Base-by-base conservation (phyloP, 371 early-diverging fungal species). In the Blakeslea trispora region DNA sequence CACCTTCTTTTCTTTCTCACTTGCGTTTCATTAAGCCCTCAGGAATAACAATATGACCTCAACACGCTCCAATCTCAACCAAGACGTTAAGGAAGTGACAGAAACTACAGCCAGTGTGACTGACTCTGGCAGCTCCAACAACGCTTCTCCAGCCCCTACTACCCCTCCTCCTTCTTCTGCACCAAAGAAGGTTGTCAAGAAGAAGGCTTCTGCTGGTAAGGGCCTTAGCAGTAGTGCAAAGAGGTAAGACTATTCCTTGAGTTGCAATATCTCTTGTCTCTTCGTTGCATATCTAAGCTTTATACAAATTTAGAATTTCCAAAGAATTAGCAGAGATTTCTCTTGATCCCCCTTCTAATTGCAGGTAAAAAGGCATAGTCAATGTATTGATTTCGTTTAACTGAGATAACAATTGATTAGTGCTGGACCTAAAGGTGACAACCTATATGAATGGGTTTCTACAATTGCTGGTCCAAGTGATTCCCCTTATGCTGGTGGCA, bases 401-500 rank as follows among this genome's bases (percentile, higher is more conserved):
- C 47, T 14, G 32, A 46, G 19, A 17, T n/a, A 31, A 24, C 14
- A 39, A 35, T 52, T 24, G 18, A 22, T 17, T 63, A 86, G 91
- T 68, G 98, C 98, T 45, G 94, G 96, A 18, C 98, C 98, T 3
- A 96, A 95, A 66, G 93, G 93, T 28, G 97, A 96, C 70, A 94
- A 95, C 61, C 71, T 97, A 50, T 96, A 90, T 71, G 96, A 97
- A 61, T 97, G 98, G 98, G 90, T 91, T 1, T 86, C 96, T 21
- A 96, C 97, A 9, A 93, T 97, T 58, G 83, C 85, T 57, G 98
- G 99, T 2, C 98, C 99, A 6, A 73, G 68, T 45, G 87, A 84
- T 50, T 83, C 88, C 54, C 91, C 93, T 56, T 91, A 90, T 69
- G 68, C 85, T 45, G 81, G 82, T 49, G 99, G 99, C 50, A 92